Evolutionary conservation across 345 rosid genomes (phyloP).

Genomic region (Citrus hindsii): DNA sequence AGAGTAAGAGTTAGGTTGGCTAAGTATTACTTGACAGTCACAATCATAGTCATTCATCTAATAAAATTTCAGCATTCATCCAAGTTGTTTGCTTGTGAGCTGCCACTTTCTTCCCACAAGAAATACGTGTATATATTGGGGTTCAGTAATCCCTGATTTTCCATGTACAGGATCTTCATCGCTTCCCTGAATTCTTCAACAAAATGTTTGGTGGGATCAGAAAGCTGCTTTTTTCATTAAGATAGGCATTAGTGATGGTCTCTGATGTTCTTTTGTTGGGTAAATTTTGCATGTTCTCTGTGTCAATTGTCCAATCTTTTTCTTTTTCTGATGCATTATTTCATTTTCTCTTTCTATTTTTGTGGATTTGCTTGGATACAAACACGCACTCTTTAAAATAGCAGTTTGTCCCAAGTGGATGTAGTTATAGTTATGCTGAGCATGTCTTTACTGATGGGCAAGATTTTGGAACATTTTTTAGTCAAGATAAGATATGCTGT

Average conservation of each 20-base stretch:
- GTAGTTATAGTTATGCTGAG: background rate
- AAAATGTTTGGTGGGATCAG: background rate
- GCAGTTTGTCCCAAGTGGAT: background rate
- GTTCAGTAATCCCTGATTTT: background rate
- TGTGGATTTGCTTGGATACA: background rate
- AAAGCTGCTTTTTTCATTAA: background rate
- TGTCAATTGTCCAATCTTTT: background rate
- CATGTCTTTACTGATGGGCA: background rate
- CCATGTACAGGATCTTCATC: background rate
- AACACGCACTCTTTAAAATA: background rate
- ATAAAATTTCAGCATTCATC: background rate
- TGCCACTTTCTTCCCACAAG: background rate
- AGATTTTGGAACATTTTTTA: background rate
- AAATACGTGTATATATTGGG: background rate
- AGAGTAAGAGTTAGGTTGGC: conserved; percentile 1
- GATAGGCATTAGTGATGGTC: background rate
- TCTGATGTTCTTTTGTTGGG: background rate
- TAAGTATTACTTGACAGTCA: background rate
- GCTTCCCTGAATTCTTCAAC: background rate
- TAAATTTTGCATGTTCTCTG: background rate
- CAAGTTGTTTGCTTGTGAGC: background rate
- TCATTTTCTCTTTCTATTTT: background rate
- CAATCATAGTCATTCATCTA: background rate
- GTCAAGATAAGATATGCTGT: background rate
- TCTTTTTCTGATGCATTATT: background rate